Base-by-base conservation (phyloP, 306 rosid species). In the Casuarina equisetifolia region DNA sequence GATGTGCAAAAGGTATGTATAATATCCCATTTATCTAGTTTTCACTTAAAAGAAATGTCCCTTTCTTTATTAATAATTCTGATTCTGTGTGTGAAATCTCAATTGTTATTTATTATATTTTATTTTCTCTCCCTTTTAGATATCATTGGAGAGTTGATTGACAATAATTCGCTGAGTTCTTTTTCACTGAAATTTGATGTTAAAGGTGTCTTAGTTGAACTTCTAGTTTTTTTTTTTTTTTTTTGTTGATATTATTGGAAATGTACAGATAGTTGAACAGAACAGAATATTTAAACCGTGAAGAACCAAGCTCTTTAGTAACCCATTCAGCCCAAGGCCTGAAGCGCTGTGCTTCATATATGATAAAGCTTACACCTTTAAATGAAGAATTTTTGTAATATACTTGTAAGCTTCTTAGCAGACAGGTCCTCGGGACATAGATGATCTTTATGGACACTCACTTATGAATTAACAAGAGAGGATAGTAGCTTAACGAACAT, bases 1-100 rank as follows among this genome's bases (percentile, higher is more conserved):
- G 91, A 94, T 82, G 87, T 94, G 93, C 83, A 84, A 70, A 88
- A 94, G 97, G 97, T 92, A 92, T 40, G 66, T 49, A 71, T 57
- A 57, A 39, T 52, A 40, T 57, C 59, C 57, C 40, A 45, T 82
- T 78, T 76, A 35, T 61, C 32, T 77, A 68, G 61, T 25, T 61
- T 73, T 61, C 32, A 38, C 62, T 55, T 54, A 57, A 17, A 25
- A 80, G 20, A 69, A 25, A 25, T 25, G 16, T 19, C 12, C 48
- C 17, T 67, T 55, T 11, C 50, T 74, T 32, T 79, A 39, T 57
- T 35, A 63, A 54, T 48, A 13, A 43, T 20, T 44, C 25, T n/a
- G 20, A 54, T 17, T 50, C 36, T 36, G 16, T 35, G 44, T 36
- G 44, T 43, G 17, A 66, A 9, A 40, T 66, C 12, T 66, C 70